phyloP scores from a whole-genome alignment of 495 filamentous ascomycete species.

The Podospora australis region DNA sequence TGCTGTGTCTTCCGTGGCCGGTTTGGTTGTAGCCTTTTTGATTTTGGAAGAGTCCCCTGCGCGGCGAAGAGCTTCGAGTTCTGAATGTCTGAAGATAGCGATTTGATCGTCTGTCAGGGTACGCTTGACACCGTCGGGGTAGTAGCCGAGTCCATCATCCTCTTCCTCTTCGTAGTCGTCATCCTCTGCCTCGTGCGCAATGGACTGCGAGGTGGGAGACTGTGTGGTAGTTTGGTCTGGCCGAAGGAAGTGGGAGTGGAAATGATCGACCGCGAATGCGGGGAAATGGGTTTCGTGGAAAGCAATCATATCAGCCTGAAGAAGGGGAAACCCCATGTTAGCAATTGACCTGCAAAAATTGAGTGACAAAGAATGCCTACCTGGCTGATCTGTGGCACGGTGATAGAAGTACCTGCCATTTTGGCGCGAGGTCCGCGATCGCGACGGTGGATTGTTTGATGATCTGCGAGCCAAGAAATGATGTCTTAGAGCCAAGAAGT shows the following conservation, averaged over 20 bases:
- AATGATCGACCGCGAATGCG: conserved; percentile 35
- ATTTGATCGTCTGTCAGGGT: conserved; percentile 92
- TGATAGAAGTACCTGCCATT: conserved; percentile 22
- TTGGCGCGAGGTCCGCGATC: conserved; percentile 11
- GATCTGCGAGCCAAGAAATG: conserved; percentile 1
- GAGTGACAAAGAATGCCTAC: conserved; percentile 29
- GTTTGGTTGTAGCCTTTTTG: conserved; percentile 14
- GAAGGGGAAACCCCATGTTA: conserved; percentile 20
- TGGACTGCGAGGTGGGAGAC: conserved; percentile 10
- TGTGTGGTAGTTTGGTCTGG: conserved; percentile 16
- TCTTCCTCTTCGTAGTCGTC: conserved; percentile 35
- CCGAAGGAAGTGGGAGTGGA: conserved; percentile 41
- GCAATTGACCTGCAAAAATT: conserved; percentile 6
- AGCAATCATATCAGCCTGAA: conserved; percentile 62
- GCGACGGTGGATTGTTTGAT: conserved; percentile 1
- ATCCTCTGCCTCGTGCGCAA: conserved; percentile 11
- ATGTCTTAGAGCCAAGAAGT: background rate
- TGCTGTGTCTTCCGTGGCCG: conserved; percentile 9
- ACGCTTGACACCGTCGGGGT: conserved; percentile 80
- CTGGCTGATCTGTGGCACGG: conserved; percentile 40
- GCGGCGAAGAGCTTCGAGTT: conserved; percentile 68
- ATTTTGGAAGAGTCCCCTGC: conserved; percentile 21
- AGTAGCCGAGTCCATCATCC: conserved; percentile 77
- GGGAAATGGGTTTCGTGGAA: conserved; percentile 67
- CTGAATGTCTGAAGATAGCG: conserved; percentile 81